Conservation (phyloP, 495 filamentous ascomycete species). For the Lasiosphaeria hispida region DNA sequence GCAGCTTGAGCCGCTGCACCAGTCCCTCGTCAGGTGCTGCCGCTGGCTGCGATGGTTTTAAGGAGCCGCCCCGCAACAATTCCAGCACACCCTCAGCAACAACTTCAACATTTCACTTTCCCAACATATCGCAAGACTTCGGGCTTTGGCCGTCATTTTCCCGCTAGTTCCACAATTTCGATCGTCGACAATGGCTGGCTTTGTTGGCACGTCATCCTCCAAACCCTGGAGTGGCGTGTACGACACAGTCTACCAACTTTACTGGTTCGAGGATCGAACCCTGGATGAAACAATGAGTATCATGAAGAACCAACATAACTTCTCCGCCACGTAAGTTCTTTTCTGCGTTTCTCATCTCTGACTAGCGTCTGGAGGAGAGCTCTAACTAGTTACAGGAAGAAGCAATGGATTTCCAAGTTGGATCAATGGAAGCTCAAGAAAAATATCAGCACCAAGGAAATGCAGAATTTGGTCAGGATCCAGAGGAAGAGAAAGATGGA, state of each 20-base stretch:
- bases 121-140: too few relatives aligned
- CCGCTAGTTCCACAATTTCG: background rate
- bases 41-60: too few relatives aligned
- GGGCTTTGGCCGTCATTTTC: background rate
- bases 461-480: background rate
- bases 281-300: background rate
- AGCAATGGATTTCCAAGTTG: constrained; percentile 1
- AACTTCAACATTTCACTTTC: too few relatives aligned
- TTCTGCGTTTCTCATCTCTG: background rate
- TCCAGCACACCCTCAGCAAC: too few relatives aligned
- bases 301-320: background rate
- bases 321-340: background rate
- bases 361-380: background rate
- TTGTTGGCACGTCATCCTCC: too few relatives aligned
- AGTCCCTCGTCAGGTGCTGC: background rate
- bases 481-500: background rate
- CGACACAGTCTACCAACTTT: background rate
- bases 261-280: background rate
- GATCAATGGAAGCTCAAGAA: constrained; percentile 1
- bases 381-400: background rate
- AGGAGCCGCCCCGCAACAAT: too few relatives aligned
- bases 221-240: background rate
- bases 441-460: background rate
- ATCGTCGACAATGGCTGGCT: background rate
- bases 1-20: background rate